Base-by-base conservation (phyloP, 371 early-diverging fungal species). In the Smittium mucronatum region DNA sequence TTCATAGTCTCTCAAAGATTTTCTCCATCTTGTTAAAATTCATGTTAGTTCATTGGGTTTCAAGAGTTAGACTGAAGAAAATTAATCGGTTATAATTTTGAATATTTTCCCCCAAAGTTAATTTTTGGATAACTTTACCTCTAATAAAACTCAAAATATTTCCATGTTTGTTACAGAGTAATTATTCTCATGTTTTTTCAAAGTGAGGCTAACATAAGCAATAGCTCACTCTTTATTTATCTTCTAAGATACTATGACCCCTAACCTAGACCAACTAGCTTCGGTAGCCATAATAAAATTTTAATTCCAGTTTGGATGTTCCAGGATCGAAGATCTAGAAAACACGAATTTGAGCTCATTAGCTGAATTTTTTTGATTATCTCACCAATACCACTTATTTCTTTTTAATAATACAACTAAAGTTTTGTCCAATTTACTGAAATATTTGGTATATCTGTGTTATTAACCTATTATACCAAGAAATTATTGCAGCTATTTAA, bases 391-490 rank as follows among this genome's bases (percentile, higher is more conserved):
- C 57, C 36, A 67, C 2, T 34, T 69, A 15, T 34, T 34, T 57
- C 32, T 61, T 67, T 28, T 67, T 28, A 61, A 57, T 61, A 67
- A 67, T 61, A 57, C 16, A 31, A 34, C 32, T 57, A 67, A 34
- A 5, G 67, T 36, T 28, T 2, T 25, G 8, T 36, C 67, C 29
- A 67, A 11, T 61, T 15, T 36, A 28, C 30, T 30, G n/a, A 30
- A 67, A 31, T 34, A 15, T 61, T 67, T 5, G n/a, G 32, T 67
- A 61, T 57, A 67, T 61, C n/a, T 36, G 5, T 34, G 5, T 5
- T 67, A 67, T 11, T 71, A 71, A 25, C 64, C 64, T 33, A 33
- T 34, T 2, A 71, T 16, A 25, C 71, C 71, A 1, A 71, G 57
- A 30, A 69, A 71, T 32, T 1, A 47, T 33, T 69, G 69, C n/a